A percentile compares a stretch with the other conserved stretches of the same genome.
phyloP scores from a whole-genome alignment of 2,329 filamentous ascomycete genomes.

The Diaporthe sp. region DNA sequence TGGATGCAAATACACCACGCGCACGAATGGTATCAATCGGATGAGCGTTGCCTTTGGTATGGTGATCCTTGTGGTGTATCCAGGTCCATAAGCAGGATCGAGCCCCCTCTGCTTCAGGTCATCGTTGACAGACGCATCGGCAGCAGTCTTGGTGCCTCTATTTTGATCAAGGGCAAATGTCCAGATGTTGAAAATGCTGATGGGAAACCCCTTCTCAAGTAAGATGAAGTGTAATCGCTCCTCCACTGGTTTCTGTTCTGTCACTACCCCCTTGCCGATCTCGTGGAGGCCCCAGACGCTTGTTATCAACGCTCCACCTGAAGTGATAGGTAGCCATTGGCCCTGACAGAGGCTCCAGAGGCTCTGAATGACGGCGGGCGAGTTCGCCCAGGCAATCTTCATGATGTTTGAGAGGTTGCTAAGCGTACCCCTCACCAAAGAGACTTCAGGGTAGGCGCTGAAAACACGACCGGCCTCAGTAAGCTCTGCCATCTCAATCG shows the following conservation, averaged over 20 bases:
- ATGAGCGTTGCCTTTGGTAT: neutral
- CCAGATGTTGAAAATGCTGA: neutral
- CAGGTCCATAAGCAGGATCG: slow-evolving; percentile 5
- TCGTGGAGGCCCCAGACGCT: neutral
- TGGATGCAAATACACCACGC: neutral
- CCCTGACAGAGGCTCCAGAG: neutral
- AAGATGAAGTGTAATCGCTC: slow-evolving; percentile 1
- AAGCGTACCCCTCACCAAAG: neutral
- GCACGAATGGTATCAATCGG: neutral
- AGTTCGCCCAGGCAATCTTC: neutral
- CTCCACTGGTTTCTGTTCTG: neutral
- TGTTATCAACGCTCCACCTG: neutral
- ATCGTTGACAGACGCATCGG: slow-evolving; percentile 2
- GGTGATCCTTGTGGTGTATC: neutral
- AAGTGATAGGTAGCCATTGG: slow-evolving; percentile 1
- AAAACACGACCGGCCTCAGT: neutral
- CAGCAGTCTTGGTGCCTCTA: slow-evolving; percentile 11
- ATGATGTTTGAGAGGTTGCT: slow-evolving; percentile 14
- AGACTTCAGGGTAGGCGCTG: neutral
- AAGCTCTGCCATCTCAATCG: neutral
- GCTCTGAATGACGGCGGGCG: neutral
- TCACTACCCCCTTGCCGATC: neutral
- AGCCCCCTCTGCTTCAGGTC: slow-evolving; percentile 4
- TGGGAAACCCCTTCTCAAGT: neutral
- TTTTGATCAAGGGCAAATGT: neutral